Evolutionary conservation across 352 stramenopile species (phyloP), one percentile per base, ranked within the genome.

Genomic region (Pythium folliculosum): DNA sequence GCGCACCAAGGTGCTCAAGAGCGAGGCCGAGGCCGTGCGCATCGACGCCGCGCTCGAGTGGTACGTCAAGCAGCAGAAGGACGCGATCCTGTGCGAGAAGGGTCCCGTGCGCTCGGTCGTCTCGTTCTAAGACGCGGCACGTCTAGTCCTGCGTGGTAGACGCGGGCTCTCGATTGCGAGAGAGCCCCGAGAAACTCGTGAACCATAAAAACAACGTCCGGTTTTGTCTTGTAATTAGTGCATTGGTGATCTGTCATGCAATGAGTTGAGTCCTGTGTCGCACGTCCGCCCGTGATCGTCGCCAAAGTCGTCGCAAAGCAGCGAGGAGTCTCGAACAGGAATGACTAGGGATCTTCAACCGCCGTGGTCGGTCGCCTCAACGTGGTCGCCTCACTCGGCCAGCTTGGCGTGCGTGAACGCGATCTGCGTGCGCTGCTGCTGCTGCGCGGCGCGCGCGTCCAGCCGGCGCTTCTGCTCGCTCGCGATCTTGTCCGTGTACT

Each of bases 401-500:
- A 10, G 32, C 9, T 37, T 37, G 5, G 32, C 32, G 32, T 37
- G 60, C 12, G 61, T 63, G 38, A 70, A 70, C 8, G 63, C 43
- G 44, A 69, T 72, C 35, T 81, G 71, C 52, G 65, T 40, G 9
- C 72, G 67, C 45, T 71, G 38, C 60, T 80, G 77, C 40, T 91
- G 81, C 3, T 69, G 66, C n/a, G 66, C 67, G 19, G 73, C 38
- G 21, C 70, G 68, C 57, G 68, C 76, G 23, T 90, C 83, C 5
- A 67, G 71, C 0, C 74, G 78, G 19, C 80, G 77, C 69, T 87
- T 92, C 53, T 92, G 83, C 50, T 86, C 80, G 22, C 90, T 67
- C 27, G 82, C 71, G 43, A 95, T 69, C 44, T 70, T 80, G 38
- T 95, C 85, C 21, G 65, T 67, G 69, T 81, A 93, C 53, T 95